phyloP scores from a whole-genome alignment of 192 early-diverging fungal genomes.

The Diversispora epigaea region DNA sequence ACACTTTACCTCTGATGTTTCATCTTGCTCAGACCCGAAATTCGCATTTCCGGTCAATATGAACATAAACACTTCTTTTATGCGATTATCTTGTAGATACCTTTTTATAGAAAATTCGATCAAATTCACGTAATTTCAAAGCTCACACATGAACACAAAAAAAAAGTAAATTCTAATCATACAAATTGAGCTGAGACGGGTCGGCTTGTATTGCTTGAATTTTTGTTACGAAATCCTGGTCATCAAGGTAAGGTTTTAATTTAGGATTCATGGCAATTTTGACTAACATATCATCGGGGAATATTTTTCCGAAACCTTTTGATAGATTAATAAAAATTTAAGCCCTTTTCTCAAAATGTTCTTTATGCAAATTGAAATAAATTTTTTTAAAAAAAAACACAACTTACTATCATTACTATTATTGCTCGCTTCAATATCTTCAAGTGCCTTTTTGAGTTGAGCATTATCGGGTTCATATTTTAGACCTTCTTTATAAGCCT shows the following conservation, averaged over 20 bases:
- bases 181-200: conserved; percentile 61
- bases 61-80: conserved; percentile 73
- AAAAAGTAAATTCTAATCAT: conserved; percentile 38
- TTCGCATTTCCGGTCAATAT: conserved; percentile 68
- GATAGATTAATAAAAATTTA: conserved; percentile 33
- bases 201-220: conserved; percentile 75
- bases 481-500: conserved; percentile 75
- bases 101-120: background rate
- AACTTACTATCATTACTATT: conserved; percentile 41
- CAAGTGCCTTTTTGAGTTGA: conserved; percentile 69
- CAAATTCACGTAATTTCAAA: background rate
- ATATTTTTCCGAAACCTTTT: conserved; percentile 60
- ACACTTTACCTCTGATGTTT: background rate
- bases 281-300: conserved; percentile 70
- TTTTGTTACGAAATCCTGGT: conserved; percentile 76
- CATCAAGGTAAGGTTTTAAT: conserved; percentile 64
- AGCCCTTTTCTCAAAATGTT: background rate
- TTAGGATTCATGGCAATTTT: conserved; percentile 86
- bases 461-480: conserved; percentile 78
- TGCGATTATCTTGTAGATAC: conserved; percentile 72
- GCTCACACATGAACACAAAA: background rate
- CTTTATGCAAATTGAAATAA: background rate
- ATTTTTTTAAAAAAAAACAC: background rate
- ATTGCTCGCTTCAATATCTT: conserved; percentile 69
- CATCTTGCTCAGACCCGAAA: conserved; percentile 48